Percentiles rank a stretch among this genome's conserved stretches.
Evolutionary conservation across 345 rosid genomes (phyloP).

Genomic region (Cardiospermum halicacabum): DNA sequence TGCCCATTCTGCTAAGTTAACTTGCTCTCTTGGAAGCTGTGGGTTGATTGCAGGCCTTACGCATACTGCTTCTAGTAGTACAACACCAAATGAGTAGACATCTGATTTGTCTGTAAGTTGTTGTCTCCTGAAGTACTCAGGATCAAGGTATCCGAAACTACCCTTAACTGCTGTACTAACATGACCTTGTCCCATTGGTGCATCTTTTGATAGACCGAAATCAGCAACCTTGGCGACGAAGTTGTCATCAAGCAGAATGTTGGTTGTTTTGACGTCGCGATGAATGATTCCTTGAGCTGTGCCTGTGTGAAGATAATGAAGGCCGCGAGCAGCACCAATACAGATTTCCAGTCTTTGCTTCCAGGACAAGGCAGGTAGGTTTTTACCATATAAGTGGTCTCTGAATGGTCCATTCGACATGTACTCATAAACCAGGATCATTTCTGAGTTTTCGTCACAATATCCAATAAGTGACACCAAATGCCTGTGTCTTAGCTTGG

Average conservation of each 20-base stretch:
- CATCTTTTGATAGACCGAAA: constrained; percentile 78
- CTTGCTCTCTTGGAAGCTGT: constrained; percentile 48
- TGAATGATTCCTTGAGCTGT: constrained; percentile 92
- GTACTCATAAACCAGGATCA: constrained; percentile 80
- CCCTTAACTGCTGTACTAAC: constrained; percentile 63
- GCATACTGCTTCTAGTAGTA: constrained; percentile 38
- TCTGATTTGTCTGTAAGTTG: constrained; percentile 52
- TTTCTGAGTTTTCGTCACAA: constrained; percentile 70
- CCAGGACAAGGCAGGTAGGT: constrained; percentile 62
- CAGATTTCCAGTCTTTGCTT: constrained; percentile 72
- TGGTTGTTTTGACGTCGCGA: constrained; percentile 80
- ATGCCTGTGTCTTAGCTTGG: constrained; percentile 82
- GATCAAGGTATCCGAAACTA: constrained; percentile 52
- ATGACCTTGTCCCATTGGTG: constrained; percentile 64
- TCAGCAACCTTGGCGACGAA: constrained; percentile 83
- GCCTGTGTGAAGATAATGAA: constrained; percentile 80
- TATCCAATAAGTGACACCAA: constrained; percentile 79
- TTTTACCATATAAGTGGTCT: constrained; percentile 72
- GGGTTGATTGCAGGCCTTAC: constrained; percentile 51
- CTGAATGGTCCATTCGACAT: constrained; percentile 80
- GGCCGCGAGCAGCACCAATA: constrained; percentile 79
- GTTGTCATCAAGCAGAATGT: constrained; percentile 67
- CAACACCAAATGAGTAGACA: constrained; percentile 53
- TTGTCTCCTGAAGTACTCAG: constrained; percentile 51
- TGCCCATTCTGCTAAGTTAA: constrained; percentile 56